phyloP scores from a whole-genome alignment of 306 rosid genomes.

The Glycyrrhiza uralensis region DNA sequence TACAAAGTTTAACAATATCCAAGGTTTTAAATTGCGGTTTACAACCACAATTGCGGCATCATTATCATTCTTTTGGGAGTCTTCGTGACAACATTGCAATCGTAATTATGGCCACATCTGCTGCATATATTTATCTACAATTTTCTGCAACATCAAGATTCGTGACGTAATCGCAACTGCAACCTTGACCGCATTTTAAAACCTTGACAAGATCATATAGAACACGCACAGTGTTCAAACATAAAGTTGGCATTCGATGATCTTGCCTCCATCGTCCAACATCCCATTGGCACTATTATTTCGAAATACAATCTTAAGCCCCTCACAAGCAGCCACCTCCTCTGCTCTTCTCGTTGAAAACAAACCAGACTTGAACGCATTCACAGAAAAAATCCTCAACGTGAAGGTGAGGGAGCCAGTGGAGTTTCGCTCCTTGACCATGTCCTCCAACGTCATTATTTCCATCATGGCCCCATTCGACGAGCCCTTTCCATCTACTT shows the following conservation, averaged over 20 bases:
- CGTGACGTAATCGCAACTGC: no score
- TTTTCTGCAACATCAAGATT: no score
- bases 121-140: no score
- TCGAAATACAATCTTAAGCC: not conserved
- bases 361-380: not conserved
- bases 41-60: no score
- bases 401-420: not conserved
- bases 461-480: not conserved
- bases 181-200: no score
- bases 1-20: no score
- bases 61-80: no score
- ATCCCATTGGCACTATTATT: not conserved
- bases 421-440: not conserved
- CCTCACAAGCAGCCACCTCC: not conserved
- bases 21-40: no score
- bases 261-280: not conserved
- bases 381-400: not conserved
- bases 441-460: not conserved
- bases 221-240: not conserved
- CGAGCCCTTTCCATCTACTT: not conserved
- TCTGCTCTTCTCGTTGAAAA: not conserved
- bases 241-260: not conserved
- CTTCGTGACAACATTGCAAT: no score
- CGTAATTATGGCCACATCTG: no score
- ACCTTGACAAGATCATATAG: no score